Evolutionary conservation across 352 stramenopile genomes (phyloP).

Genomic region (Globisporangium echinulatum): DNA sequence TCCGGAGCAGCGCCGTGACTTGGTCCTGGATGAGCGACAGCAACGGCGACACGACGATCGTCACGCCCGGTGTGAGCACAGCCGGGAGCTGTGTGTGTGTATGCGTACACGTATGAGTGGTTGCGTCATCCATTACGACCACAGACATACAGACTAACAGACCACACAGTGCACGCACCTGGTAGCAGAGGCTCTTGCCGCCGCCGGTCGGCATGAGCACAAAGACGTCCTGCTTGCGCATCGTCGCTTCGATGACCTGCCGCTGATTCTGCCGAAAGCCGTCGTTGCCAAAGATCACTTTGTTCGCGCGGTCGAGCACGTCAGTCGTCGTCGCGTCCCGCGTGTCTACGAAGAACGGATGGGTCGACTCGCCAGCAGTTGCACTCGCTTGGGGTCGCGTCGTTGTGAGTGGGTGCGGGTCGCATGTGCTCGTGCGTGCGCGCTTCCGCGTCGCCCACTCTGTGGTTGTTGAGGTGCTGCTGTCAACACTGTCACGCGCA

Average conservation of each 20-base stretch:
- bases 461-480: background rate
- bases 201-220: slow-evolving; percentile 93
- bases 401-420: background rate
- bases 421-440: background rate
- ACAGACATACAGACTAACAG: slow-evolving; percentile 6
- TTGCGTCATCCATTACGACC: background rate
- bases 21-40: slow-evolving; percentile 95
- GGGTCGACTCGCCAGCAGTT: too few relatives aligned
- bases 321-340: slow-evolving; percentile 14
- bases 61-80: slow-evolving; percentile 70
- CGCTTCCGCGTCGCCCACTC: slow-evolving; percentile 10
- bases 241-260: slow-evolving; percentile 88
- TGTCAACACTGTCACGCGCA: background rate
- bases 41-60: slow-evolving; percentile 91
- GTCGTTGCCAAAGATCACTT: slow-evolving; percentile 59
- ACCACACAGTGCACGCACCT: slow-evolving; percentile 39
- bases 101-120: background rate
- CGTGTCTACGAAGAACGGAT: slow-evolving; percentile 4
- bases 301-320: slow-evolving; percentile 48
- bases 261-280: slow-evolving; percentile 90
- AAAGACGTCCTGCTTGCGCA: slow-evolving; percentile 89
- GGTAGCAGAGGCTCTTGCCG: slow-evolving; percentile 91
- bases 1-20: slow-evolving; percentile 71
- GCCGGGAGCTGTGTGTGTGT: slow-evolving; percentile 28
- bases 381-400: background rate